Evolutionary conservation across 164 flowering plant species (phyloP), one percentile per base, ranked within the genome.

Genomic region (Aristolochia californica): DNA sequence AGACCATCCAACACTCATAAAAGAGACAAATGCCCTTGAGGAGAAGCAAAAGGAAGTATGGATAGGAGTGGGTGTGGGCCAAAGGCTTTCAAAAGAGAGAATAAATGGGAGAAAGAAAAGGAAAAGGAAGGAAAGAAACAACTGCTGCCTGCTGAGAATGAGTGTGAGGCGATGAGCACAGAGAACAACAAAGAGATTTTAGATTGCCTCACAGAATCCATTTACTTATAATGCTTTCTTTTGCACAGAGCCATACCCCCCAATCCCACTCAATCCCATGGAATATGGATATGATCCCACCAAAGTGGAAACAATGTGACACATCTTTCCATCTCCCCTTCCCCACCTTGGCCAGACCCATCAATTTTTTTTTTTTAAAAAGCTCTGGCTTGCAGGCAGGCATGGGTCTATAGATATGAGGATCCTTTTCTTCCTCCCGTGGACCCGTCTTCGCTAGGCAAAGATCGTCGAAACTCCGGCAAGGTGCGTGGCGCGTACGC

Each of bases 281-380:
- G 71, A 69, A 68, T 62, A 66, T 52, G 40, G 50, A 30, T 59
- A 56, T 8, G 40, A 34, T 34, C 40, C 44, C 18, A 43, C 43
- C 50, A 48, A 75, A 65, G 70, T 66, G 57, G 79, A 66, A 70
- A 38, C 61, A 63, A 65, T 53, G 72, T 59, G 61, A 68, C 62
- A 57, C 54, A n/a, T 51, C 48, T 64, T 58, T 58, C 59, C 57
- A 50, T 55, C 10, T 25, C 64, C 57, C 23, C 50, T 1, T 7
- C 30, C 30, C 30, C 30, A 28, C 18, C 22, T 50, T 17, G 45
- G 45, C n/a, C 48, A 56, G 55, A 15, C 40, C 57, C 61, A 53
- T 44, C n/a, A 30, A 2, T n/a, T n/a, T n/a, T n/a, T n/a, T n/a
- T n/a, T n/a, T n/a, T n/a, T n/a, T n/a, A n/a, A n/a, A n/a, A n/a